Evolutionary conservation across 1,139 yeast species (phyloP).

Genomic region (Saccharomyces hybrid): DNA sequence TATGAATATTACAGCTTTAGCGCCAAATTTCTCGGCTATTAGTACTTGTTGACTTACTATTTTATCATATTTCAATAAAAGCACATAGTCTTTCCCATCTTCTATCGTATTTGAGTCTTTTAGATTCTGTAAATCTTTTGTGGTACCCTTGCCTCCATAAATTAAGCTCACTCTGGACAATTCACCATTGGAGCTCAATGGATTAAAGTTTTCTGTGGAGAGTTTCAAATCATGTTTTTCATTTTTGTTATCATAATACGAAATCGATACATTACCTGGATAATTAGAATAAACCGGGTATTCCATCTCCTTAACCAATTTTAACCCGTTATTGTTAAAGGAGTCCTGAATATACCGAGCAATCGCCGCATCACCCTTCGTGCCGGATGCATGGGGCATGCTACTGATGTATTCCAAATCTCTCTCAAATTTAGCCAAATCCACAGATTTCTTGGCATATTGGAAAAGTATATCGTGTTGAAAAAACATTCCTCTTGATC

Average conservation of each 20-base stretch:
- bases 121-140: conserved; percentile 48
- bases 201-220: conserved; percentile 51
- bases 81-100: conserved; percentile 37
- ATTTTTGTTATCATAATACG: conserved; percentile 33
- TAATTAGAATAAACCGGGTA: conserved; percentile 56
- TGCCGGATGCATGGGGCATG: conserved; percentile 84
- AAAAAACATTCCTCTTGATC: conserved; percentile 52
- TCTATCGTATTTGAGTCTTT: conserved; percentile 32
- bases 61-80: conserved; percentile 57
- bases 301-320: conserved; percentile 44
- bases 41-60: conserved; percentile 46
- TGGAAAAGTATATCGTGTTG: conserved; percentile 48
- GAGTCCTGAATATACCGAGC: conserved; percentile 57
- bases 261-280: conserved; percentile 25
- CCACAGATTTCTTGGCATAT: conserved; percentile 46
- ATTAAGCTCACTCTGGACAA: conserved; percentile 44
- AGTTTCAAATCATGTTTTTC: conserved; percentile 38
- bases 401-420: conserved; percentile 71
- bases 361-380: conserved; percentile 72
- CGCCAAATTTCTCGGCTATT: conserved; percentile 46
- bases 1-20: conserved; percentile 47
- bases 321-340: conserved; percentile 52
- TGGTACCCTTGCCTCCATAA: conserved; percentile 61
- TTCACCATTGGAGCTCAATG: conserved; percentile 55
- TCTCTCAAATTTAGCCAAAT: conserved; percentile 52